Base-by-base conservation (phyloP, 257 asterid species). In the Henckelia pumila region DNA sequence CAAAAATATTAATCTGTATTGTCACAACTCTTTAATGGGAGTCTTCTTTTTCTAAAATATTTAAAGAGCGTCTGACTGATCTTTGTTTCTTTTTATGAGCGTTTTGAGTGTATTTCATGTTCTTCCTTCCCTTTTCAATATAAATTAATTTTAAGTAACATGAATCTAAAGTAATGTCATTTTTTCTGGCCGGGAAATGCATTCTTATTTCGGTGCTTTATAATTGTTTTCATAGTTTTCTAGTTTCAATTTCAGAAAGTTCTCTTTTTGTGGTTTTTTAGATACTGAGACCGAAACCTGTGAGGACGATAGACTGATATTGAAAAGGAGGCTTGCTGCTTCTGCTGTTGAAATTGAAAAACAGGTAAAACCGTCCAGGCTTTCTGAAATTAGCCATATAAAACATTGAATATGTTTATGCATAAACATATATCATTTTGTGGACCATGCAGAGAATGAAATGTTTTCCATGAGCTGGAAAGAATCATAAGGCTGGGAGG, bases 251-350 rank as follows among this genome's bases (percentile, higher is more conserved):
- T 67, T 59, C 70, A 33, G 40, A 32, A 26, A 52, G 53, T 71
- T 50, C 67, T 16, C 59, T 61, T 30, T 35, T 59, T 66, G 25
- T 55, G n/a, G 64, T 68, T 71, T 62, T 63, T 75, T 80, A 91
- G 99, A 91, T 83, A 83, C 84, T 4, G 80, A 84, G 71, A 50
- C 73, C 44, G 89, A 88, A 78, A 69, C 78, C 63, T 91, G 99
- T 71, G 95, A 88, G 76, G 88, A 78, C 13, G 87, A 94, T 68
- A 81, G 85, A 77, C 79, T 80, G 16, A 17, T 67, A 59, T 70
- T 94, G 83, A 85, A 79, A 77, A 80, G 96, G 88, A 85, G 88
- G 81, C 92, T 91, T 76, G 74, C 88, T 50, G 88, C 86, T 63
- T 81, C 97, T 55, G 82, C 80, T 57, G 70, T 90, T 74, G 95